These are phyloP conservation scores for Paraleonurus japonicus DNA, from an alignment of 257 asterid genomes.

Conservation along the genomic window DNA sequence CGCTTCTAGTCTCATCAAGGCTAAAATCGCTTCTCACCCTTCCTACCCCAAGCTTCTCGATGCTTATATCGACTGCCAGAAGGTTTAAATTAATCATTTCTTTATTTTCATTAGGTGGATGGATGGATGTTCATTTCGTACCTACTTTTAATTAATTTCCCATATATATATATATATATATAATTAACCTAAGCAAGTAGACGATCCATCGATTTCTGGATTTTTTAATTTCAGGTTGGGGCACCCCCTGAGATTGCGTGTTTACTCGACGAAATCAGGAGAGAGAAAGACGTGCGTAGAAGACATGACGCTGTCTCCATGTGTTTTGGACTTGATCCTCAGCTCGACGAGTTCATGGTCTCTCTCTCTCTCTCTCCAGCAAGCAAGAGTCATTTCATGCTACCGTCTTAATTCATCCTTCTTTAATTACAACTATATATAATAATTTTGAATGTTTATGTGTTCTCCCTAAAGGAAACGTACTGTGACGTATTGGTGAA, in stretches of 20 bases:
- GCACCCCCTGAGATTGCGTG: constrained; percentile 61
- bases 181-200: background rate
- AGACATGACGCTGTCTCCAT: constrained; percentile 27
- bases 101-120: too few relatives aligned
- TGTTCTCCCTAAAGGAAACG: too few relatives aligned
- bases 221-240: constrained; percentile 46
- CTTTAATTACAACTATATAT: too few relatives aligned
- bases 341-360: constrained; percentile 76
- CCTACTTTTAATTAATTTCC: too few relatives aligned
- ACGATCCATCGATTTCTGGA: background rate
- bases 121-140: too few relatives aligned
- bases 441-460: too few relatives aligned
- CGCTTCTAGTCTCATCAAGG: constrained; percentile 28
- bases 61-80: constrained; percentile 59
- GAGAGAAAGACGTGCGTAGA: constrained; percentile 36
- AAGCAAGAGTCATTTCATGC: background rate
- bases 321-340: constrained; percentile 54
- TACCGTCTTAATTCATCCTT: too few relatives aligned
- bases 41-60: constrained; percentile 54
- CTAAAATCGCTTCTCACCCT: constrained; percentile 61
- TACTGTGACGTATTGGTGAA: constrained; percentile 75
- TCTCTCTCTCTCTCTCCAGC: constrained; percentile 14
- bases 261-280: constrained; percentile 50
- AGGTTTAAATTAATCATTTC: too few relatives aligned
- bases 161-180: too few relatives aligned